Conservation (phyloP, 345 rosid genomes). For the Populus euphratica region DNA sequence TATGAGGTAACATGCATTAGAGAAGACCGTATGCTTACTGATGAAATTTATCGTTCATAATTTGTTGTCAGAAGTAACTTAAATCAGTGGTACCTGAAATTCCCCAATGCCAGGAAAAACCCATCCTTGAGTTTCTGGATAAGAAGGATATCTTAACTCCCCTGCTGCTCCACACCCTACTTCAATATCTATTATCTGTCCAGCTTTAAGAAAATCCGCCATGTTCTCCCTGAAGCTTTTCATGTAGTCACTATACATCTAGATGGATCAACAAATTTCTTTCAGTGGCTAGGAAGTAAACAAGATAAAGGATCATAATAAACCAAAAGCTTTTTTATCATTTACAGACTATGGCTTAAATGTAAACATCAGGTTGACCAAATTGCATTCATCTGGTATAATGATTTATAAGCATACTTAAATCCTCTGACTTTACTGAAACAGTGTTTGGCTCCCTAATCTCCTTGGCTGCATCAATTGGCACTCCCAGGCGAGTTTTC, state of each 20-base stretch:
- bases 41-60: neutral
- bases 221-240: conserved; percentile 70
- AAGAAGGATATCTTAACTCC: conserved; percentile 85
- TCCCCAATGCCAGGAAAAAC: conserved; percentile 81
- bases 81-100: conserved; percentile 50
- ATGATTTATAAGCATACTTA: neutral
- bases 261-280: conserved; percentile 5
- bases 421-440: too few relatives aligned
- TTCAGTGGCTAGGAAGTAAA: neutral
- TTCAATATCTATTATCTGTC: conserved; percentile 66
- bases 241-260: conserved; percentile 81
- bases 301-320: neutral
- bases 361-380: neutral
- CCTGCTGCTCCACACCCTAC: conserved; percentile 92
- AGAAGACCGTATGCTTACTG: neutral
- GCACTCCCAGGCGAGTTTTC: too few relatives aligned
- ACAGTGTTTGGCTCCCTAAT: too few relatives aligned
- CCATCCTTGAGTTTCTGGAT: conserved; percentile 74
- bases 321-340: neutral
- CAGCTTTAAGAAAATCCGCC: conserved; percentile 58
- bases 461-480: too few relatives aligned
- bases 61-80: neutral
- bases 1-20: conserved; percentile 4
- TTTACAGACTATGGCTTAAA: neutral
- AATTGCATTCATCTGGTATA: neutral